These are phyloP conservation scores for Lactifluus piperatus DNA, from an alignment of 768 basidiomycete species.

Conservation along the genomic window DNA sequence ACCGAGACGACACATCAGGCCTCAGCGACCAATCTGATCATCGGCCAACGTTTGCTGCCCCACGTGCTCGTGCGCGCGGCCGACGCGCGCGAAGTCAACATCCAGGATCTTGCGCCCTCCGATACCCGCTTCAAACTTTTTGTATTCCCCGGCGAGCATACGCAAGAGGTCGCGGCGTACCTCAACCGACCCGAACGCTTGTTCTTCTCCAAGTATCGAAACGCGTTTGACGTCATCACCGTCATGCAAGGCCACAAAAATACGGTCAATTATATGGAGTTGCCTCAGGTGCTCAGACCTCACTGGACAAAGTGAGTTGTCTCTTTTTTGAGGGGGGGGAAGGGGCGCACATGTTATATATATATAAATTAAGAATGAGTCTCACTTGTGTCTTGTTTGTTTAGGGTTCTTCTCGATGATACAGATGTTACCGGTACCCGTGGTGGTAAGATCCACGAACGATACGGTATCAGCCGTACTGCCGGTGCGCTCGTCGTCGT, in stretches of 20 bases:
- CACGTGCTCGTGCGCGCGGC: slow-evolving; percentile 39
- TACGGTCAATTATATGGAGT: slow-evolving; percentile 25
- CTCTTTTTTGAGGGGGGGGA: too few species aligned
- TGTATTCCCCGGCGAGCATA: slow-evolving; percentile 31
- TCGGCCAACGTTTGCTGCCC: slow-evolving; percentile 45
- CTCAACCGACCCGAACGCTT: slow-evolving; percentile 24
- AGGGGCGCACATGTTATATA: too few species aligned
- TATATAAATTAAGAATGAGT: too few species aligned
- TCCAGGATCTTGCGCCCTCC: slow-evolving; percentile 42
- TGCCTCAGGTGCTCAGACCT: slow-evolving; percentile 28
- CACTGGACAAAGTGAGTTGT: slow-evolving; percentile 37
- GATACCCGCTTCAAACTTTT: slow-evolving; percentile 44
- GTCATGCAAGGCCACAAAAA: slow-evolving; percentile 28
- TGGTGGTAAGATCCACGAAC: slow-evolving; percentile 48
- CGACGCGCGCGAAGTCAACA: slow-evolving; percentile 37
- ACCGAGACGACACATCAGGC: slow-evolving; percentile 30
- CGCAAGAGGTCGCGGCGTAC: slow-evolving; percentile 25
- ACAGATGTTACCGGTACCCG: slow-evolving; percentile 33
- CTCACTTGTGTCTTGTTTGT: background rate
- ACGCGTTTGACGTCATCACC: slow-evolving; percentile 28
- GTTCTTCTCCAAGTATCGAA: slow-evolving; percentile 22
- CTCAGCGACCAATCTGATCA: slow-evolving; percentile 31
- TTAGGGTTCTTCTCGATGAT: slow-evolving; percentile 55
- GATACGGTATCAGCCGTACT: slow-evolving; percentile 41
- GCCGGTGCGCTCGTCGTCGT: slow-evolving; percentile 45